Evolutionary conservation across 805 yeast species (phyloP).

Genomic region (Saccharomycopsis fodiens): DNA sequence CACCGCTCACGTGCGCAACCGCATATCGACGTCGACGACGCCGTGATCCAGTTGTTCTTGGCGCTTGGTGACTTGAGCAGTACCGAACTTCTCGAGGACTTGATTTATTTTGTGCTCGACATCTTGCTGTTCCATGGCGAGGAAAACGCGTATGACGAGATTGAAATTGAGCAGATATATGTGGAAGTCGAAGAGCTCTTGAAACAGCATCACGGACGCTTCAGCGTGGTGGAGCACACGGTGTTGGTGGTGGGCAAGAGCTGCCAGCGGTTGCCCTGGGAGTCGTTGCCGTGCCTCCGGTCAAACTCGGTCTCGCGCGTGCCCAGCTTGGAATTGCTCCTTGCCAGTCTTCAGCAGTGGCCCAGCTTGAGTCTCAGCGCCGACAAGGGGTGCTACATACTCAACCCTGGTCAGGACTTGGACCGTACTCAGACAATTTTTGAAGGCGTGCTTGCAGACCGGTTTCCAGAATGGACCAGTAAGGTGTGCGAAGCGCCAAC

Average conservation of each 20-base stretch:
- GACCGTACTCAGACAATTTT: constrained; percentile 55
- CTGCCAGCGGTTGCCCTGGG: constrained; percentile 86
- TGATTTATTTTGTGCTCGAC: constrained; percentile 56
- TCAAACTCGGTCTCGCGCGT: constrained; percentile 58
- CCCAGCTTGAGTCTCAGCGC: not conserved
- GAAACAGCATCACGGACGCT: constrained; percentile 21
- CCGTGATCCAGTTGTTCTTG: constrained; percentile 44
- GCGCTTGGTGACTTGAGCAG: constrained; percentile 29
- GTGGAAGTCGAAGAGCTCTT: constrained; percentile 44
- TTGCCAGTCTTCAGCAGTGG: constrained; percentile 28
- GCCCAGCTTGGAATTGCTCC: constrained; percentile 52
- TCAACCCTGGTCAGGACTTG: constrained; percentile 82
- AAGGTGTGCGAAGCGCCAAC: constrained; percentile 47
- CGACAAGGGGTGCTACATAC: constrained; percentile 46
- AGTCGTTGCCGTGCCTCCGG: constrained; percentile 54
- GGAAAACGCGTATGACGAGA: constrained; percentile 54
- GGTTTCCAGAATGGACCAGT: constrained; percentile 42
- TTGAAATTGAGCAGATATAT: constrained; percentile 50
- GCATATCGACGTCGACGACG: constrained; percentile 33
- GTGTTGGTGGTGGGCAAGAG: constrained; percentile 61
- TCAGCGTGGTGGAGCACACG: constrained; percentile 39
- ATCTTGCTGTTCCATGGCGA: constrained; percentile 56
- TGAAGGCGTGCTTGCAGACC: constrained; percentile 32
- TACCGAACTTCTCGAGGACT: constrained; percentile 48
- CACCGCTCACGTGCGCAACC: constrained; percentile 21